These are phyloP conservation scores for Telfairia occidentalis DNA, from an alignment of 331 rosid genomes.

Conservation along the genomic window DNA sequence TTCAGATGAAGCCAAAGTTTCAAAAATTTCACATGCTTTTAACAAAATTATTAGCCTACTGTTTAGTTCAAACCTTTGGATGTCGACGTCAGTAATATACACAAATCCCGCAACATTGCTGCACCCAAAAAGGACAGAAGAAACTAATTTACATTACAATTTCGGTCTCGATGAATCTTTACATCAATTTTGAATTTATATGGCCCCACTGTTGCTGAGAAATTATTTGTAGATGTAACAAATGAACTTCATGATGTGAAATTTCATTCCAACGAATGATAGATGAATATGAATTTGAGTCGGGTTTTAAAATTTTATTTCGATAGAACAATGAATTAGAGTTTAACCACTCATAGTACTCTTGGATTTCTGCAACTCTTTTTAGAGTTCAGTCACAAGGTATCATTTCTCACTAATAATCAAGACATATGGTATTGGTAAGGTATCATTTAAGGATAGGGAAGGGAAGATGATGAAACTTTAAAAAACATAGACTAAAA, in stretches of 20 bases:
- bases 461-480: background rate
- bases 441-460: background rate
- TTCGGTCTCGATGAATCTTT: background rate
- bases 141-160: background rate
- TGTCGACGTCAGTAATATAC: slow-evolving; percentile 64
- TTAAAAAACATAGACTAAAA: background rate
- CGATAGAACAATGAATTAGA: background rate
- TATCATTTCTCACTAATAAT: background rate
- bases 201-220: background rate
- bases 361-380: background rate
- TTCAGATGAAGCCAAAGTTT: slow-evolving; percentile 10
- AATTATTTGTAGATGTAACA: background rate
- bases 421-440: background rate
- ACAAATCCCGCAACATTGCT: slow-evolving; percentile 91
- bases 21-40: background rate
- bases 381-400: background rate
- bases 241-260: background rate
- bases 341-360: background rate
- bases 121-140: slow-evolving; percentile 22
- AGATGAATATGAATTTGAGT: background rate
- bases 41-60: background rate
- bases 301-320: background rate
- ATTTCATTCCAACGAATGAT: background rate
- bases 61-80: slow-evolving; percentile 57
- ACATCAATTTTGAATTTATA: background rate